Evolutionary conservation across 768 basidiomycete species (phyloP), one percentile per base, ranked within the genome.

Genomic region (Pleurotus sapidus): DNA sequence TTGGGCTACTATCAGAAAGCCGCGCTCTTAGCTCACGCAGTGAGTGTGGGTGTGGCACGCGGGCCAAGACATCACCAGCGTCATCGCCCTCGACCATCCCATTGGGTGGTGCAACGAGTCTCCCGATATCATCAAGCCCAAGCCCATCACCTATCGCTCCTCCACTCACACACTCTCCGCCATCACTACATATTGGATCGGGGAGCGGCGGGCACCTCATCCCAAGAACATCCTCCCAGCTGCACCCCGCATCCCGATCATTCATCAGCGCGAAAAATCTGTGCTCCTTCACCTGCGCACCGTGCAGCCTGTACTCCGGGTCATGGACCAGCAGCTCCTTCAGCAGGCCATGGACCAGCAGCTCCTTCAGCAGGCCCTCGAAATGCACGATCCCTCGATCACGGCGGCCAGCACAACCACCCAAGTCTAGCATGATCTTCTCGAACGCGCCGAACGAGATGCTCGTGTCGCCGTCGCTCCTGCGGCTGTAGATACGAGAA

Each of bases 181-280:
- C 50, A 23, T 56, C 46, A 9, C 57, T 63, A 38, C 47, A 58
- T 1, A 61, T 51, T 2, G 62, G 63, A 49, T 64, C 59, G 45
- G 70, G 64, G 43, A 68, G 63, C 45, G 73, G 72, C 12, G 71
- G 72, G 50, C 69, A 62, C 42, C 59, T 62, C 57, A 73, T 47
- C 24, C 61, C 64, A 46, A 68, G 64, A 42, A 74, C 66, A 20
- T 70, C 72, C 6, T 65, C 56, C 74, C 73, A 75, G 9, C 66
- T 51, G 20, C 42, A 45, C 15, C 42, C 42, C n/a, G n/a, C 20
- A 45, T 45, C 14, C 20, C n/a, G n/a, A 8, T 57, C 59, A 15
- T 55, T 49, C 24, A 73, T 23, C 5, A 64, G 61, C 24, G 60
- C 57, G 30, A 75, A 68, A 50, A 73, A 72, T 0, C 59, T 49